Evolutionary conservation across 768 basidiomycete genomes (phyloP).

Genomic region (Chalciporus pseudorubinellus): DNA sequence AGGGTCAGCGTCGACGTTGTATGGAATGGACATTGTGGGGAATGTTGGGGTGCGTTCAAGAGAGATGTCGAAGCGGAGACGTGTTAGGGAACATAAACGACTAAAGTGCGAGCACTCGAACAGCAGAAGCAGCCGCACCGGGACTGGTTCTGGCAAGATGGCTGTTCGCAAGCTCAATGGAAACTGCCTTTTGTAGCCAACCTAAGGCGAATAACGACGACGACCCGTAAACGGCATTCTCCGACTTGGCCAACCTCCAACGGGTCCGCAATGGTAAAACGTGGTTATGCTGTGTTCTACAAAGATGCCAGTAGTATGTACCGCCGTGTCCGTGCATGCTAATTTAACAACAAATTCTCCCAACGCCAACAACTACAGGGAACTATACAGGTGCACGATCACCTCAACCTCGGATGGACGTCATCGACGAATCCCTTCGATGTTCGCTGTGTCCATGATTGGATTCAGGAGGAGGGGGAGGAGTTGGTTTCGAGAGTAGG

Average conservation of each 20-base stretch:
- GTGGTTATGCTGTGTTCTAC: slow-evolving; percentile 11
- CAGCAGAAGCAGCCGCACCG: no score
- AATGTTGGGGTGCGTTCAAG: not conserved
- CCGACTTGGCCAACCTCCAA: no score
- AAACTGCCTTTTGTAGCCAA: slow-evolving; percentile 16
- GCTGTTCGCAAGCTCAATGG: not conserved
- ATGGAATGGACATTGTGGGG: slow-evolving; percentile 57
- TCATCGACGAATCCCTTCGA: slow-evolving; percentile 44
- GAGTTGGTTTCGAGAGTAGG: slow-evolving; percentile 55
- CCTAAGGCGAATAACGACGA: not conserved
- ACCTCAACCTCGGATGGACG: slow-evolving; percentile 33
- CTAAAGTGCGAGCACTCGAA: not conserved
- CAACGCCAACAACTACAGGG: slow-evolving; percentile 5
- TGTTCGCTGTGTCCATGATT: slow-evolving; percentile 30
- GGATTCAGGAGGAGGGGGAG: slow-evolving; percentile 28
- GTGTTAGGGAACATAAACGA: slow-evolving; percentile 14
- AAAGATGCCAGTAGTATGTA: slow-evolving; percentile 13
- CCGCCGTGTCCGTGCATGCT: slow-evolving; percentile 20
- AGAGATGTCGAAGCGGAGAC: not conserved
- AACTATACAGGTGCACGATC: slow-evolving; percentile 10
- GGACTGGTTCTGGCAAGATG: not conserved
- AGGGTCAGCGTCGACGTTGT: slow-evolving; percentile 52
- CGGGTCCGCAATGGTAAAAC: not conserved
- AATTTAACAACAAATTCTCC: slow-evolving; percentile 26
- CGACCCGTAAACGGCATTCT: slow-evolving; percentile 22